Percentiles rank a stretch among this genome's conserved stretches.
phyloP scores from a whole-genome alignment of 768 basidiomycete species.

The Kwoniella newhampshirensis region DNA sequence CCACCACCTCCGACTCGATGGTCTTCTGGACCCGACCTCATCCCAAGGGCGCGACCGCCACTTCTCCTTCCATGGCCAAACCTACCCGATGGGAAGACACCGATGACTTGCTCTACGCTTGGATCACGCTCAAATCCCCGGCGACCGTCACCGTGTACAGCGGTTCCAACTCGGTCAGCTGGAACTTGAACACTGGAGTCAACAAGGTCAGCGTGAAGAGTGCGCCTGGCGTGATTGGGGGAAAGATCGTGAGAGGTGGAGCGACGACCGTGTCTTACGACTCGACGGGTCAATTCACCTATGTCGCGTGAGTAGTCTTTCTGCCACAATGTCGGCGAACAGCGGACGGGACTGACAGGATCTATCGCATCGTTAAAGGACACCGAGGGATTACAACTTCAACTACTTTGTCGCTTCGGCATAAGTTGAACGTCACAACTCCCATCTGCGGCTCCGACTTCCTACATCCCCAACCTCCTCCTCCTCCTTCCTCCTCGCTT shows the following conservation, averaged over 20 bases:
- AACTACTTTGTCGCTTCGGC: slow-evolving; percentile 47
- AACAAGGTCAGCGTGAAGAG: slow-evolving; percentile 39
- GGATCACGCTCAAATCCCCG: slow-evolving; percentile 34
- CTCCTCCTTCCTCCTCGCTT: no score
- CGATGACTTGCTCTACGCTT: slow-evolving; percentile 49
- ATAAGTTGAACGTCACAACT: slow-evolving; percentile 7
- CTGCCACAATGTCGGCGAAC: not conserved
- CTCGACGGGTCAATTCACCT: slow-evolving; percentile 34
- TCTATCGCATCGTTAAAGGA: slow-evolving; percentile 16
- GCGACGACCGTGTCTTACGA: slow-evolving; percentile 31
- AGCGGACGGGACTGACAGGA: not conserved
- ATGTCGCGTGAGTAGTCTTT: slow-evolving; percentile 31
- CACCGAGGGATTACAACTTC: slow-evolving; percentile 46
- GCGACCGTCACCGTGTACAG: slow-evolving; percentile 35
- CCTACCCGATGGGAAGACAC: slow-evolving; percentile 36
- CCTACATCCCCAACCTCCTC: no score
- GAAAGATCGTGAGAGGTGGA: slow-evolving; percentile 29
- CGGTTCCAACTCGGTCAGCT: slow-evolving; percentile 28
- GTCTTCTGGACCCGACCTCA: slow-evolving; percentile 51
- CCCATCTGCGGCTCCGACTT: no score
- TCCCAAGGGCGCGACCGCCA: slow-evolving; percentile 38
- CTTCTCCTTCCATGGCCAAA: slow-evolving; percentile 30
- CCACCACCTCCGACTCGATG: slow-evolving; percentile 40
- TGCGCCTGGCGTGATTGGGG: slow-evolving; percentile 36
- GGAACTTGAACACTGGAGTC: slow-evolving; percentile 34